Evolutionary conservation across 306 rosid genomes (phyloP).

Genomic region (Sesbania bispinosa): DNA sequence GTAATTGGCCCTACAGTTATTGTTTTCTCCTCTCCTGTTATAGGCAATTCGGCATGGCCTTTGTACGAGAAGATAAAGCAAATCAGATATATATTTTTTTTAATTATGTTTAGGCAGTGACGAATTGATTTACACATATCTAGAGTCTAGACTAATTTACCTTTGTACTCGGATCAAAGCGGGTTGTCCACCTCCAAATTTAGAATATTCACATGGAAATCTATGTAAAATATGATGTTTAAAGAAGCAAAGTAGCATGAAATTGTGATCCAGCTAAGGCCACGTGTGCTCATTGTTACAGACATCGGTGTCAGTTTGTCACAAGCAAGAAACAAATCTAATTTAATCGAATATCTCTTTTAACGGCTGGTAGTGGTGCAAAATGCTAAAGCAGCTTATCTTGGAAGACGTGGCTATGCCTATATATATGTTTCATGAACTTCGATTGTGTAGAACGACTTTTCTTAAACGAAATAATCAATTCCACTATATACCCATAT

Average conservation of each 20-base stretch:
- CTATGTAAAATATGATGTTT: not conserved
- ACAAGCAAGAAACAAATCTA: not conserved
- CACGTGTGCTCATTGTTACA: not conserved
- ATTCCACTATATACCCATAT: not conserved
- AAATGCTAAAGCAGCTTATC: not conserved
- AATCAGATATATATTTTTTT: not conserved
- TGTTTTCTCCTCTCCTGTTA: not conserved
- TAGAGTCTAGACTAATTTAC: not conserved
- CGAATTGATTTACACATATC: not conserved
- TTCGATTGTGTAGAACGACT: not conserved
- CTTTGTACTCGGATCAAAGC: not conserved
- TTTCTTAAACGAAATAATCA: not conserved
- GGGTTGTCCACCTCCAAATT: not conserved
- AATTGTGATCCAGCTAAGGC: not conserved
- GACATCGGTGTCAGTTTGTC: not conserved
- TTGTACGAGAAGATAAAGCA: not conserved
- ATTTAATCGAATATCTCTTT: not conserved
- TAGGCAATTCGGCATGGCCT: no score
- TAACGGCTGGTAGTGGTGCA: not conserved
- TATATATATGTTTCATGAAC: not conserved
- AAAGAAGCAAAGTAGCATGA: not conserved
- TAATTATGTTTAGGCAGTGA: no score
- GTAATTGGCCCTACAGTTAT: not conserved
- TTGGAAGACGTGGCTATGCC: not conserved
- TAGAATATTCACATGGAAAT: not conserved